phyloP scores from a whole-genome alignment of 2,329 filamentous ascomycete genomes.

The Phaeophleospora eucalypticola region DNA sequence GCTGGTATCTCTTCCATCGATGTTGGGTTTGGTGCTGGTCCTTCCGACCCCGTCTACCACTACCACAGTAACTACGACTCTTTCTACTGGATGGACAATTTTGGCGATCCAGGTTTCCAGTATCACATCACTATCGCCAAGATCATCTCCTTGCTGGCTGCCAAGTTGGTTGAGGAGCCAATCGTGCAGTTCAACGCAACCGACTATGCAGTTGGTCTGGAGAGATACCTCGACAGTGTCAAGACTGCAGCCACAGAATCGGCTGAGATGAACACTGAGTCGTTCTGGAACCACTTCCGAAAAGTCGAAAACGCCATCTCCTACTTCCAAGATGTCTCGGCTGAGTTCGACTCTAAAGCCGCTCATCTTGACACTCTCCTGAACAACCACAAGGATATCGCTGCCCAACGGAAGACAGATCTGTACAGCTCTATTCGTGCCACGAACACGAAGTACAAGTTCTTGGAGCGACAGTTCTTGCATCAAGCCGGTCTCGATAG shows the following conservation, averaged over 20 bases:
- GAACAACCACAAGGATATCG: conserved; percentile 45
- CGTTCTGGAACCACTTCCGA: conserved; percentile 37
- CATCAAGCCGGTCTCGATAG: conserved; percentile 72
- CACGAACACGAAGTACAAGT: conserved; percentile 79
- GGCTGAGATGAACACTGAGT: conserved; percentile 21
- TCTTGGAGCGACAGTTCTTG: conserved; percentile 75
- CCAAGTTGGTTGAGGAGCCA: conserved; percentile 45
- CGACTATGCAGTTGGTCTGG: conserved; percentile 43
- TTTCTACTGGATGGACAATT: conserved; percentile 77
- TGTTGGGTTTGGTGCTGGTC: conserved; percentile 40
- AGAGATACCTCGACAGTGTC: conserved; percentile 41
- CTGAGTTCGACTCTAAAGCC: conserved; percentile 50
- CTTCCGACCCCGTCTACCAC: conserved; percentile 56
- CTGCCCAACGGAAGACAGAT: conserved; percentile 48
- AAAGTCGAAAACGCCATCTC: conserved; percentile 48
- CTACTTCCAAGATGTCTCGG: conserved; percentile 46
- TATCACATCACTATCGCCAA: conserved; percentile 53
- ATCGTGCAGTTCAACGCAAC: conserved; percentile 45
- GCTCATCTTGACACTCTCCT: conserved; percentile 25
- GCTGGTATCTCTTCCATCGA: conserved; percentile 48
- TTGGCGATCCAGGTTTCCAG: conserved; percentile 61
- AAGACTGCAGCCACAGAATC: conserved; percentile 32
- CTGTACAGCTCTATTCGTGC: conserved; percentile 46
- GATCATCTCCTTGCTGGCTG: conserved; percentile 44
- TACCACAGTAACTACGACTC: conserved; percentile 85